A percentile compares a stretch with the other conserved stretches of the same genome.
Evolutionary conservation across 2,329 filamentous ascomycete species (phyloP).

Genomic region (Kalaharituber pfeilii): DNA sequence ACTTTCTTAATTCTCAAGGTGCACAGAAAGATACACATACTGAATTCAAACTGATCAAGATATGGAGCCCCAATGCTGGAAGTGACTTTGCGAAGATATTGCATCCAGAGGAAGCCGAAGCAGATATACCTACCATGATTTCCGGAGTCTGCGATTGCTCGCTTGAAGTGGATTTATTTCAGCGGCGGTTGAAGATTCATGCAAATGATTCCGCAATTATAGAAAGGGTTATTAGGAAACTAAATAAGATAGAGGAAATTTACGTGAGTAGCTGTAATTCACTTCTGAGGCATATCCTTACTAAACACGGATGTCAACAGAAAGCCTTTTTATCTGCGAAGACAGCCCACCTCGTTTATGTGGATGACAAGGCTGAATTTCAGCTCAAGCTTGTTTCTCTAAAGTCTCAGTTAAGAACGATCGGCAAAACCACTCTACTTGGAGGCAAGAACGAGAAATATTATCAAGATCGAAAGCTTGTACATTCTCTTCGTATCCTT

Average conservation of each 20-base stretch:
- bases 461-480: constrained; percentile 6
- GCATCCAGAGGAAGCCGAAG: constrained; percentile 10
- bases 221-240: constrained; percentile 12
- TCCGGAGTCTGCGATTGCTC: constrained; percentile 11
- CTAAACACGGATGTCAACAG: no score
- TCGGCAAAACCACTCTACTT: constrained; percentile 13
- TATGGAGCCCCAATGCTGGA: background rate
- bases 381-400: constrained; percentile 14
- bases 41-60: background rate
- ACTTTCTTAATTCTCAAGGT: background rate
- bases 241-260: constrained; percentile 14
- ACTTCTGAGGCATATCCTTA: no score
- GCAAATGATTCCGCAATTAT: constrained; percentile 8
- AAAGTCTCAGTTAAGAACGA: constrained; percentile 9
- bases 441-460: constrained; percentile 12
- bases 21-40: no score
- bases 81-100: constrained; percentile 6
- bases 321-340: constrained; percentile 13
- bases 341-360: constrained; percentile 9
- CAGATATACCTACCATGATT: constrained; percentile 10
- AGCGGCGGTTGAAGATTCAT: constrained; percentile 13
- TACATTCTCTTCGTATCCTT: constrained; percentile 9
- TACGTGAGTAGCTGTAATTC: constrained; percentile 13
- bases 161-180: constrained; percentile 11
- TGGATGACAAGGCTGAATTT: constrained; percentile 14